phyloP scores from a whole-genome alignment of 768 basidiomycete species.

The Boletus edulis region DNA sequence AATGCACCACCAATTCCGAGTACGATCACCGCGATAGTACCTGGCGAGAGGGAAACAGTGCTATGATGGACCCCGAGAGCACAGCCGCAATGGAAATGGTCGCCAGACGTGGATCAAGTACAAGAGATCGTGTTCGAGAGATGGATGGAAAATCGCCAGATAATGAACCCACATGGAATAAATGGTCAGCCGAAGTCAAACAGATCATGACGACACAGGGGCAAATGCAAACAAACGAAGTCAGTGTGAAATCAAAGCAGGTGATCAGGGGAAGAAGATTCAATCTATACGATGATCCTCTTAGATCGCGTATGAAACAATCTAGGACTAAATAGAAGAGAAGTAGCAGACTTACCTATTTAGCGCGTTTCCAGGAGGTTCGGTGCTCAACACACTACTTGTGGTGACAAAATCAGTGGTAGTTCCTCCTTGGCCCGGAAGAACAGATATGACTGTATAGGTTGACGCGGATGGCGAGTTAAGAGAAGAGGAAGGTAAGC shows the following conservation, averaged over 20 bases:
- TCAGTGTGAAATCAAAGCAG: conserved; percentile 4
- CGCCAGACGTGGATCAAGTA: conserved; percentile 1
- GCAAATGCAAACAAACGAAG: conserved; percentile 9
- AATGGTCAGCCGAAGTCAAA: conserved; percentile 18
- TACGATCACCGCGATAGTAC: conserved; percentile 22
- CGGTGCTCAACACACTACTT: conserved; percentile 24
- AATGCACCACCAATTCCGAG: conserved; percentile 26
- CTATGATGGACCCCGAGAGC: conserved; percentile 6
- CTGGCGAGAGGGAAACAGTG: conserved; percentile 17
- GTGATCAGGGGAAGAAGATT: background rate
- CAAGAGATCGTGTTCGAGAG: conserved; percentile 3
- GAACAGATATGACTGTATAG: conserved; percentile 15
- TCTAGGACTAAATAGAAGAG: background rate
- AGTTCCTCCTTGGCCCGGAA: conserved; percentile 13
- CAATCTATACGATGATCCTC: conserved; percentile 8
- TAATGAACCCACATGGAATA: conserved; percentile 6
- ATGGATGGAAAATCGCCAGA: conserved; percentile 5
- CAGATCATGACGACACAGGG: conserved; percentile 19
- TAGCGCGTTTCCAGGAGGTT: background rate
- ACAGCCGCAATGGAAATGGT: conserved; percentile 3
- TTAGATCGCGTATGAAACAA: conserved; percentile 6
- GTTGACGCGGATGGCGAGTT: conserved; percentile 15
- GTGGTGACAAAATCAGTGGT: conserved; percentile 19
- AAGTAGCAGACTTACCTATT: conserved; percentile 15
- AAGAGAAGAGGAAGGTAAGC: background rate